Evolutionary conservation across 306 rosid species (phyloP).

Genomic region (Parietaria judaica): DNA sequence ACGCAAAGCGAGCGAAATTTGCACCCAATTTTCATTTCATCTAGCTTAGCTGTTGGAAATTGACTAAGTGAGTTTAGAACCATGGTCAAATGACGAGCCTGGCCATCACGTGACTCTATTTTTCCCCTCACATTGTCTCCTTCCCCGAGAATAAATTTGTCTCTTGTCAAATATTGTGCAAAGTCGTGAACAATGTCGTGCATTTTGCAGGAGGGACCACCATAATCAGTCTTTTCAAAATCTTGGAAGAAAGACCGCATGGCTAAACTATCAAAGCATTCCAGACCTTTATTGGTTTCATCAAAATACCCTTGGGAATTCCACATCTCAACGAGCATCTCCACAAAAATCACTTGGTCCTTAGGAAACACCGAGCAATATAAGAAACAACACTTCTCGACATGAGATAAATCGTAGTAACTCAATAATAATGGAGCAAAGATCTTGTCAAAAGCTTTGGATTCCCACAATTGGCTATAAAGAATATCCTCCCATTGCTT

Average conservation of each 20-base stretch:
- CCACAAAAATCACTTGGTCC: background rate
- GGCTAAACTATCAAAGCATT: background rate
- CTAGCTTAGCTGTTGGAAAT: background rate
- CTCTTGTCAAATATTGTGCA: constrained; percentile 6
- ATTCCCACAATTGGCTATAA: constrained; percentile 4
- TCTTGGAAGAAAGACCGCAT: constrained; percentile 16
- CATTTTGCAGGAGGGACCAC: constrained; percentile 6
- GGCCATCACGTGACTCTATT: background rate
- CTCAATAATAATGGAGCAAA: constrained; percentile 11
- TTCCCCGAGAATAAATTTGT: background rate
- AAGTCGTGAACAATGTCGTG: constrained; percentile 13
- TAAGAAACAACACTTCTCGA: background rate
- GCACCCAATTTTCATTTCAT: background rate
- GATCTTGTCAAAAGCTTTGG: background rate
- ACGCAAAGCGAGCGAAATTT: background rate
- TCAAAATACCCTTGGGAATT: constrained; percentile 11
- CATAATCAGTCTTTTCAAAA: background rate
- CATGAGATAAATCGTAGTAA: constrained; percentile 2
- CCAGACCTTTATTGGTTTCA: constrained; percentile 3
- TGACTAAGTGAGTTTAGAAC: no score
- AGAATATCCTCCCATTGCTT: constrained; percentile 5
- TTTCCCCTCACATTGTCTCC: background rate
- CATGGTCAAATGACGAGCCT: constrained; percentile 6
- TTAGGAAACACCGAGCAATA: constrained; percentile 8
- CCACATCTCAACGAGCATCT: constrained; percentile 5